A percentile compares a stretch with the other conserved stretches of the same genome.
phyloP scores from a whole-genome alignment of 1,284 basidiomycete species.

The Schizophyllum amplum region DNA sequence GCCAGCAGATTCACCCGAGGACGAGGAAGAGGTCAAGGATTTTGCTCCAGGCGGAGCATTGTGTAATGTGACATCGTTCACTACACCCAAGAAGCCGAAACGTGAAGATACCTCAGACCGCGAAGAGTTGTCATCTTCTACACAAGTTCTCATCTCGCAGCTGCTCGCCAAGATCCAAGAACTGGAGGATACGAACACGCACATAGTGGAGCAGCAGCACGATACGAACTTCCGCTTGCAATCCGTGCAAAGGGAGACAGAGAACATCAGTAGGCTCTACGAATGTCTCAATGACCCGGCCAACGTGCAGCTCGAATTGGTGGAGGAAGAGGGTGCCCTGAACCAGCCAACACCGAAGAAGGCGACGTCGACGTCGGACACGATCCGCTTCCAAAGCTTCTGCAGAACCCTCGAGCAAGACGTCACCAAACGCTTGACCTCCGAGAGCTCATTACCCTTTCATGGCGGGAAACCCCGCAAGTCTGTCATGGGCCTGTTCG shows the following conservation, averaged over 20 bases:
- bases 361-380: slow-evolving; percentile 10
- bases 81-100: neutral
- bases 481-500: slow-evolving; percentile 59
- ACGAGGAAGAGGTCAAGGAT: slow-evolving; percentile 32
- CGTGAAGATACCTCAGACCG: neutral
- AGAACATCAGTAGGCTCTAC: slow-evolving; percentile 61
- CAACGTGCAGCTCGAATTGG: slow-evolving; percentile 35
- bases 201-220: slow-evolving; percentile 61
- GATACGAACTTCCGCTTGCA: slow-evolving; percentile 53
- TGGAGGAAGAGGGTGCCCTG: slow-evolving; percentile 16
- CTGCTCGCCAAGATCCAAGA: slow-evolving; percentile 74
- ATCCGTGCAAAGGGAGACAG: slow-evolving; percentile 63
- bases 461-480: slow-evolving; percentile 33
- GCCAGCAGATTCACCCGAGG: slow-evolving; percentile 10
- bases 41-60: slow-evolving; percentile 46
- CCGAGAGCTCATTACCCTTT: neutral
- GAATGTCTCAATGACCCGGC: slow-evolving; percentile 59
- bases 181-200: slow-evolving; percentile 65
- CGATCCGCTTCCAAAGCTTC: slow-evolving; percentile 33
- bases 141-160: slow-evolving; percentile 54
- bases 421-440: slow-evolving; percentile 12
- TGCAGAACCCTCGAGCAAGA: slow-evolving; percentile 23
- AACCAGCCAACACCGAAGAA: slow-evolving; percentile 7
- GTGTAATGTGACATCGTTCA: neutral
- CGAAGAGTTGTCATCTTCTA: neutral